Evolutionary conservation across 306 rosid species (phyloP).

Genomic region (Medicago ruthenica): DNA sequence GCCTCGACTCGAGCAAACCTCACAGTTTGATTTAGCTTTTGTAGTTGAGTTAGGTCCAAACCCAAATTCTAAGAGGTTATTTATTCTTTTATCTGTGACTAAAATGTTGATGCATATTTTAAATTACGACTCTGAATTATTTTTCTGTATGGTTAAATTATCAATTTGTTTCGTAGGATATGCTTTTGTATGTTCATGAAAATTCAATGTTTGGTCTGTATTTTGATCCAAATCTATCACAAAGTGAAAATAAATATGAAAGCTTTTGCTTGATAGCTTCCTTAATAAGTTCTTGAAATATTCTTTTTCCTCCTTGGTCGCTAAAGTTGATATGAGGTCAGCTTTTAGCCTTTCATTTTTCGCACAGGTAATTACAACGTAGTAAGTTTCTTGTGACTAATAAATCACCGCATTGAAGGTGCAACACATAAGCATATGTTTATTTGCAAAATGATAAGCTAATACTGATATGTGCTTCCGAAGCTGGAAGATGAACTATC

Average conservation of each 20-base stretch:
- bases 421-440: not conserved
- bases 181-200: slow-evolving; percentile 29
- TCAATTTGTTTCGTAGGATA: slow-evolving; percentile 25
- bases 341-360: slow-evolving; percentile 24
- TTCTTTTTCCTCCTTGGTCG: slow-evolving; percentile 17
- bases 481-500: slow-evolving; percentile 12
- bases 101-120: slow-evolving; percentile 27
- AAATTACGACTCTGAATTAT: slow-evolving; percentile 19
- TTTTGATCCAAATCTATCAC: slow-evolving; percentile 6
- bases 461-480: not conserved
- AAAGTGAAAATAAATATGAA: slow-evolving; percentile 24
- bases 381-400: not conserved
- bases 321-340: slow-evolving; percentile 30
- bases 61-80: not conserved
- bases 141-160: slow-evolving; percentile 21
- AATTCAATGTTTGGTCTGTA: slow-evolving; percentile 30
- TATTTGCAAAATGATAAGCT: slow-evolving; percentile 20
- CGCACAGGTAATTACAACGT: not conserved
- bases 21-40: no score
- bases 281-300: slow-evolving; percentile 30
- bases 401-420: slow-evolving; percentile 10
- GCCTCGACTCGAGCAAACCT: not conserved
- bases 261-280: slow-evolving; percentile 4
- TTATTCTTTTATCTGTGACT: not conserved
- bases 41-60: not conserved